phyloP scores from a whole-genome alignment of 140 eudicot species.

The Oenanthe javanica region DNA sequence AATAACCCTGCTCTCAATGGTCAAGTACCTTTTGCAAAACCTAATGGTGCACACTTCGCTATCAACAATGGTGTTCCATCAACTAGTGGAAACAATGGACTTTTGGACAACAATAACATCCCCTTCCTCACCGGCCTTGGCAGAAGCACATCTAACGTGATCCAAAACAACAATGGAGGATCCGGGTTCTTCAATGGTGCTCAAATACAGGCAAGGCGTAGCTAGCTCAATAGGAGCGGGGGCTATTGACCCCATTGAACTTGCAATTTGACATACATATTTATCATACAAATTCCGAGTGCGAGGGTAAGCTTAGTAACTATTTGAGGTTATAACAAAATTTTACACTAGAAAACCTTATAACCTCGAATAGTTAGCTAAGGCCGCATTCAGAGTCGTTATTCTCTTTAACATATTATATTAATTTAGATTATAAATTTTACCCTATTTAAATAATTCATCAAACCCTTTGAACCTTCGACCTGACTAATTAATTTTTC shows the following conservation, averaged over 20 bases:
- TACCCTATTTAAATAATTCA: not conserved
- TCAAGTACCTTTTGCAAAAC: slow-evolving; percentile 73
- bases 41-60: slow-evolving; percentile 58
- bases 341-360: not conserved
- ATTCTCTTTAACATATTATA: not conserved
- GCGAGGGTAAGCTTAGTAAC: too few relatives aligned
- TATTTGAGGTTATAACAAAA: too few relatives aligned
- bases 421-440: not conserved
- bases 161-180: slow-evolving; percentile 35
- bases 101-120: slow-evolving; percentile 54
- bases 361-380: not conserved
- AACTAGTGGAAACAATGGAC: slow-evolving; percentile 34
- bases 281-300: too few relatives aligned
- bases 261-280: not conserved
- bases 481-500: not conserved
- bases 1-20: slow-evolving; percentile 61
- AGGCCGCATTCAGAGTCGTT: not conserved
- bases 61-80: slow-evolving; percentile 40
- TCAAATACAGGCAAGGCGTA: slow-evolving; percentile 25
- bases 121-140: slow-evolving; percentile 73
- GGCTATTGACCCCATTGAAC: not conserved
- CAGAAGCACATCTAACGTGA: slow-evolving; percentile 37
- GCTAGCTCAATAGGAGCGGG: not conserved
- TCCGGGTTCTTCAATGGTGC: slow-evolving; percentile 48
- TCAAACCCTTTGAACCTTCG: not conserved